Base-by-base conservation (phyloP, 495 filamentous ascomycete genomes). In the Aspergillus sparsus region DNA sequence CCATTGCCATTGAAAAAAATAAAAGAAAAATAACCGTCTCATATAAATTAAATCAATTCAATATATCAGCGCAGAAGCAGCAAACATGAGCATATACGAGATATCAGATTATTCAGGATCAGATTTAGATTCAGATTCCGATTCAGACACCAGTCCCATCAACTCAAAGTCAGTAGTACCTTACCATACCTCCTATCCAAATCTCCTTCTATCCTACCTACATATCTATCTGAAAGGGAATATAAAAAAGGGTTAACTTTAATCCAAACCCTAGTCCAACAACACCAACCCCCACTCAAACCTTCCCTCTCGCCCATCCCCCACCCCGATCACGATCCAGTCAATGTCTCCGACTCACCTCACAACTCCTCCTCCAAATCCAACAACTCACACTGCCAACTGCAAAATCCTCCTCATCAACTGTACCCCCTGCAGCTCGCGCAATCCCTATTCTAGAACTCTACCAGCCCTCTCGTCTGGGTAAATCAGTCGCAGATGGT, bases 301-400 rank as follows among this genome's bases (percentile, higher is more conserved):
- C 68, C 41, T 76, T 78, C 61, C 63, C 71, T 49, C 66, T 76
- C 44, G 75, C 75, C 36, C 66, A 68, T 32, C 75, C 72, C 15
- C 68, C 75, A 11, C 72, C 75, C 34, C 70, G 53, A 60, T 60
- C 58, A 18, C 67, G 72, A 64, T 67, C 66, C 27, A 57, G 53
- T 47, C 62, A 65, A 41, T 45, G 61, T 2, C 62, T 76, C n/a
- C 69, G 72, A 1, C 60, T 76, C 46, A 62, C 66, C 37, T 62
- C 75, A 6, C 70, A 68, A 27, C 65, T 75, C 13, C 60, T 73
- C 7, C 66, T 77, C 6, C 75, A 77, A 67, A 71, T 77, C 58
- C 75, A 77, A 66, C 75, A 77, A 68, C 52, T 77, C 46, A 9
- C 42, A 41, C n/a, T 7, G 4, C 42, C 44, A 47, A 9, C 44